Evolutionary conservation across 1,284 basidiomycete genomes (phyloP).

Genomic region (Ganoderma leucocontextum): DNA sequence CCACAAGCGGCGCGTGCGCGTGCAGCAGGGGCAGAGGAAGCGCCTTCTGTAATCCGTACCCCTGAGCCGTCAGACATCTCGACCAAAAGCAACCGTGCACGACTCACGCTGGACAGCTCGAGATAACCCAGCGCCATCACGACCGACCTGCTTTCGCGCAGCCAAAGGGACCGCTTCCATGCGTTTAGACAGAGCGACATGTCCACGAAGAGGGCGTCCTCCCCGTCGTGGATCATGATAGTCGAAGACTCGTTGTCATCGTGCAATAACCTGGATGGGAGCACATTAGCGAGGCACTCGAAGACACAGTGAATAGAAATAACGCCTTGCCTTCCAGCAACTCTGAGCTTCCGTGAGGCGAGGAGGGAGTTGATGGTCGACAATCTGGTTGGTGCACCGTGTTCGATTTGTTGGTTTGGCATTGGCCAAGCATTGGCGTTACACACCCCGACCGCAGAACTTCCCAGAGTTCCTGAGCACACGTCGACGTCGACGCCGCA

Average conservation of each 20-base stretch:
- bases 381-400: slow-evolving; percentile 28
- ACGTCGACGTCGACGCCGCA: neutral
- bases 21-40: slow-evolving; percentile 29
- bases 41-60: slow-evolving; percentile 14
- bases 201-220: slow-evolving; percentile 60
- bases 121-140: slow-evolving; percentile 64
- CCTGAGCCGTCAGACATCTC: neutral
- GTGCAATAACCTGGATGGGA: slow-evolving; percentile 21
- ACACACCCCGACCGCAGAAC: neutral
- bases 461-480: neutral
- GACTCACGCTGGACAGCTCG: slow-evolving; percentile 54
- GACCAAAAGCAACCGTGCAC: neutral
- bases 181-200: slow-evolving; percentile 56
- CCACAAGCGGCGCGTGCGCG: slow-evolving; percentile 31
- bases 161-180: slow-evolving; percentile 49
- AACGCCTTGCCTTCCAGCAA: slow-evolving; percentile 31
- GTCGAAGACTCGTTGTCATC: slow-evolving; percentile 38
- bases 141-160: slow-evolving; percentile 56
- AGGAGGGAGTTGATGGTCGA: slow-evolving; percentile 26
- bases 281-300: neutral
- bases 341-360: slow-evolving; percentile 31
- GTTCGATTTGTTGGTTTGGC: slow-evolving; percentile 33
- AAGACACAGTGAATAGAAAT: neutral
- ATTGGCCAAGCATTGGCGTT: slow-evolving; percentile 13
- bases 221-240: slow-evolving; percentile 55